Evolutionary conservation across 192 early-diverging fungal genomes (phyloP), one percentile per base, ranked within the genome.

Genomic region (Irineochytrium annulatum): DNA sequence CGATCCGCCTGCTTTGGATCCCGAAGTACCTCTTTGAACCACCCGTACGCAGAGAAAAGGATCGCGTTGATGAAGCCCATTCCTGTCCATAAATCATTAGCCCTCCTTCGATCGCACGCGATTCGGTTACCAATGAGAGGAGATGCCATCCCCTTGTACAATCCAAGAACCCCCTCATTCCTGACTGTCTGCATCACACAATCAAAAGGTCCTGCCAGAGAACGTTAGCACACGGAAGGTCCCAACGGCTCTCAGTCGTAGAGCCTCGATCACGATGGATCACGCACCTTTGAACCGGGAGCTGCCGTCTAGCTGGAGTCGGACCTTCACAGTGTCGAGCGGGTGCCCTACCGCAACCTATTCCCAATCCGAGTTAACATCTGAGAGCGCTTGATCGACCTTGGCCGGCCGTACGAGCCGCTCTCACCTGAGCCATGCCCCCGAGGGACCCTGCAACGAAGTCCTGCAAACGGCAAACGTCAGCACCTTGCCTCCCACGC

Each of bases 1-100:
- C 63, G 79, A 2, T 22, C 31, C n/a, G 65, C 4, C 33, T 28
- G 26, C 33, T 31, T 20, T 20, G n/a, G n/a, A 34, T 26, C 43
- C 68, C 71, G 29, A 52, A 82, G 80, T 1, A 83, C 37, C 17
- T 77, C 66, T 51, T 82, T 84, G 44, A 84, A 69, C 35, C 76
- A 70, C 0, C 87, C 86, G 62, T 94, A 90, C 8, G 89, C 84
- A 33, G 88, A 86, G 68, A 94, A 94, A 28, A 94, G 73, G 27
- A 94, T 71, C 14, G 91, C 88, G 56, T 94, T 94, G 35, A 93
- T 89, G 1, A 90, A 89, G 20, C 86, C 87, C 26, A 91, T 84
- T 24, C 91, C 91, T n/a, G n/a, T n/a, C n/a, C n/a, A n/a, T n/a
- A n/a, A n/a, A n/a, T n/a, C n/a, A n/a, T n/a, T n/a, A n/a, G n/a